phyloP scores from a whole-genome alignment of 352 stramenopile species.

The Globisporangium barbulae region DNA sequence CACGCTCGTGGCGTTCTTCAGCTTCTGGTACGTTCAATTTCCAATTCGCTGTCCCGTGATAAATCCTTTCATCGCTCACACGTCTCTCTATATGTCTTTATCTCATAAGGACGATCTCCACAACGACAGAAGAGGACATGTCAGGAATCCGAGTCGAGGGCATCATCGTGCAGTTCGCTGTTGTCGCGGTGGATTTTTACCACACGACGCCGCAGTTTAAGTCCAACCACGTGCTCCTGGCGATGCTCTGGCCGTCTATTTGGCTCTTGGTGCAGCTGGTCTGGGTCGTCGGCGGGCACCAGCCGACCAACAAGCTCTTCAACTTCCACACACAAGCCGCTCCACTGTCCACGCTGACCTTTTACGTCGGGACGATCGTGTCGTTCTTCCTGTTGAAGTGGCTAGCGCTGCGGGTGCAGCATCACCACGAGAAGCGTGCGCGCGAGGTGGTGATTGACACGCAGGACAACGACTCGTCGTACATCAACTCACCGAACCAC shows the following conservation, averaged over 20 bases:
- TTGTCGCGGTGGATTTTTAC: conserved; percentile 57
- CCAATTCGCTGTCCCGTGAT: background rate
- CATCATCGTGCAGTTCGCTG: conserved; percentile 36
- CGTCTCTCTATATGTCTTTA: background rate
- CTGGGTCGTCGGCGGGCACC: conserved; percentile 53
- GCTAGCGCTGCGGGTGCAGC: conserved; percentile 33
- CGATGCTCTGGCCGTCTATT: conserved; percentile 47
- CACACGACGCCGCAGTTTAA: conserved; percentile 59
- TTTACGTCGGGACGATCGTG: conserved; percentile 36
- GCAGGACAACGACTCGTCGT: conserved; percentile 24
- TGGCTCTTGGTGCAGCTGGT: conserved; percentile 58
- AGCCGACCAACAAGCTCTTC: conserved; percentile 48
- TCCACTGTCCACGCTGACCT: conserved; percentile 26
- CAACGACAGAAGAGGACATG: conserved; percentile 29
- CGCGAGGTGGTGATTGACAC: conserved; percentile 16
- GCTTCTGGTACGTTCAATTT: conserved; percentile 43
- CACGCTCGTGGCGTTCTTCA: conserved; percentile 40
- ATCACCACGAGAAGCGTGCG: conserved; percentile 24
- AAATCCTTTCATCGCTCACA: too few species aligned
- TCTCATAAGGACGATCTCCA: conserved; percentile 32
- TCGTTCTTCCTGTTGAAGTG: conserved; percentile 42
- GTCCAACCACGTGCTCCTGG: conserved; percentile 56
- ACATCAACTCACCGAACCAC: conserved; percentile 24
- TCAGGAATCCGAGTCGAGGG: conserved; percentile 30
- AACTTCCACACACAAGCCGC: conserved; percentile 55